Evolutionary conservation across 176 grass and related monocot genomes (phyloP).

Genomic region (Carex littledalei): DNA sequence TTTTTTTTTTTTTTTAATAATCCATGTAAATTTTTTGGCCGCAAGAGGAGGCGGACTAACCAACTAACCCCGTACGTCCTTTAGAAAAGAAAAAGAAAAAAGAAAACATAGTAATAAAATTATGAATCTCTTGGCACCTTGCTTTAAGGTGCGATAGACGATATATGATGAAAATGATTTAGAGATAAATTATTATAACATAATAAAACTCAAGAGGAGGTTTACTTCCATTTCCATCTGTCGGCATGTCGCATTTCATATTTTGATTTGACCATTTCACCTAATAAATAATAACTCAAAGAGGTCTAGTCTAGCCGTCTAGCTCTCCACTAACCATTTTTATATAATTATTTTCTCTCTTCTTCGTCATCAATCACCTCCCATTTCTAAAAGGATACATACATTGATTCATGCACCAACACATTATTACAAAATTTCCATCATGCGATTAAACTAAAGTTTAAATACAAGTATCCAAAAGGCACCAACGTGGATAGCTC

Average conservation of each 20-base stretch:
- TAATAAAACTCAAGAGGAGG: background rate
- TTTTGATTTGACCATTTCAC: constrained; percentile 21
- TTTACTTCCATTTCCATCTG: background rate
- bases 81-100: background rate
- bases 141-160: background rate
- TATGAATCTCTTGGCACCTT: background rate
- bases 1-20: too few species aligned
- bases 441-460: constrained; percentile 9
- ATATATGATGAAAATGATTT: background rate
- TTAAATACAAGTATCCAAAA: background rate
- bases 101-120: background rate
- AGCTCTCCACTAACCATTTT: constrained; percentile 3
- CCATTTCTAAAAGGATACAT: too few species aligned
- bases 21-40: background rate
- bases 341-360: background rate
- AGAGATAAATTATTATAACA: background rate
- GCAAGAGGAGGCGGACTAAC: background rate
- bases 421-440: constrained; percentile 16
- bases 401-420: background rate
- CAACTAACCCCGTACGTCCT: background rate
- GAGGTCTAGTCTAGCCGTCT: background rate
- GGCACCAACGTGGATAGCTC: constrained; percentile 8
- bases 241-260: constrained; percentile 6
- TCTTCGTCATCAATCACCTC: background rate
- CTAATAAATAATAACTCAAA: background rate